Conservation (phyloP, 306 rosid genomes). For the Trichosanthes truncata region DNA sequence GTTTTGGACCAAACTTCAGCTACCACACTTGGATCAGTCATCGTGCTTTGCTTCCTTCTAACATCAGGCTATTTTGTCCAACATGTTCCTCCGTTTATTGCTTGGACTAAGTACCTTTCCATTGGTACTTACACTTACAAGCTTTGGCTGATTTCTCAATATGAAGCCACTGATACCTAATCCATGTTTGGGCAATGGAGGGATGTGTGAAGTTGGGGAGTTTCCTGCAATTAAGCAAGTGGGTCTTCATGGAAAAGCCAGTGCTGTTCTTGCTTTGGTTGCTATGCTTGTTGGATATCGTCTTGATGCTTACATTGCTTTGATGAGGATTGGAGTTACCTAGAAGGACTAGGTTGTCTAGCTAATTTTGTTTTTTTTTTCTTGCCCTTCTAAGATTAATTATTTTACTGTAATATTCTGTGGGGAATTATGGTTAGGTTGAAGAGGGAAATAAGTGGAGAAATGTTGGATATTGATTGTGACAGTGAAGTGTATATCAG, state of each 20-base stretch:
- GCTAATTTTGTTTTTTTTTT: background rate
- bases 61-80: conserved; percentile 63
- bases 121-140: conserved; percentile 31
- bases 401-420: background rate
- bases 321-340: conserved; percentile 55
- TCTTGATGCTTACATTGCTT: conserved; percentile 48
- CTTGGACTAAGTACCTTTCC: conserved; percentile 54
- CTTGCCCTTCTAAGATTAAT: background rate
- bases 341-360: conserved; percentile 6
- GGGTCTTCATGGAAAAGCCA: conserved; percentile 25
- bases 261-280: conserved; percentile 27
- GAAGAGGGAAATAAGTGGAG: too few species aligned
- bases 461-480: too few species aligned
- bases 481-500: too few species aligned
- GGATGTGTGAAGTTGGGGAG: conserved; percentile 25
- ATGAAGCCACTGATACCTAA: conserved; percentile 25
- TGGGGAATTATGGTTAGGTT: background rate
- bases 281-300: conserved; percentile 53
- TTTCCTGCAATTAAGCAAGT: conserved; percentile 35
- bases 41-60: conserved; percentile 43
- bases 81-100: conserved; percentile 46
- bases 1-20: conserved; percentile 47
- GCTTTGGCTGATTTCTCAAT: conserved; percentile 53
- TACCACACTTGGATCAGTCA: conserved; percentile 45
- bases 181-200: conserved; percentile 22